Evolutionary conservation across 2,329 filamentous ascomycete species (phyloP), one percentile per base, ranked within the genome.

Genomic region (Incumbomyces lentus): DNA sequence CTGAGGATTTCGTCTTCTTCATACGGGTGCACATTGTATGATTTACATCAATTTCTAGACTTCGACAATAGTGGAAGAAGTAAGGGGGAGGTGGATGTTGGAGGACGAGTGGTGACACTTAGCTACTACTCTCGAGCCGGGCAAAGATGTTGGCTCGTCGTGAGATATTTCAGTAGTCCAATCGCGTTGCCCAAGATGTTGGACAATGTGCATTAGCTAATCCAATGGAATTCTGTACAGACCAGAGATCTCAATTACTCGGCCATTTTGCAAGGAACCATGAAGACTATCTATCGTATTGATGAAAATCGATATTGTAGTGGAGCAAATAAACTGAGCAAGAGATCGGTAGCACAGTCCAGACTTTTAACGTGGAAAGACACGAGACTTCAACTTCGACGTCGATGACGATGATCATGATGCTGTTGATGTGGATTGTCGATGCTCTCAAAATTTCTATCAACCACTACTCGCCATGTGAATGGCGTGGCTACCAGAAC

Each of bases 201-300:
- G 22, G 16, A 37, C 31, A 7, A 22, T 45, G 19, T 34, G 13
- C 17, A 22, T 31, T 45, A 45, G 42, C 36, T 45, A 45, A 45
- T 45, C 26, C 6, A 37, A 37, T 38, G 33, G 33, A 44, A 29
- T 45, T 45, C 10, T 45, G 30, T 43, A 34, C 30, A 43, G 33
- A 5, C 33, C 11, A n/a, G 4, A n/a, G 22, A 4, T 26, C 8
- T 26, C 22, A 8, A 26, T 26, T 8, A 26, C 8, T 5, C 4
- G 5, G 22, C 22, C 5, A 26, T 26, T 26, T 8, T 4, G 8
- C 22, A 26, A 26, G 22, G 22, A 26, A 4, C 22, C 5, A n/a
- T n/a, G 22, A 26, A 26, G 22, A 8, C 22, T 26, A n/a, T n/a
- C n/a, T n/a, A n/a, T n/a, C n/a, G n/a, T n/a, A n/a, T n/a, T n/a